Percentiles rank a stretch among this genome's conserved stretches.
These are phyloP conservation scores for Malassezia sympodialis DNA, from an alignment of 1,284 basidiomycete species.

Conservation along the genomic window DNA sequence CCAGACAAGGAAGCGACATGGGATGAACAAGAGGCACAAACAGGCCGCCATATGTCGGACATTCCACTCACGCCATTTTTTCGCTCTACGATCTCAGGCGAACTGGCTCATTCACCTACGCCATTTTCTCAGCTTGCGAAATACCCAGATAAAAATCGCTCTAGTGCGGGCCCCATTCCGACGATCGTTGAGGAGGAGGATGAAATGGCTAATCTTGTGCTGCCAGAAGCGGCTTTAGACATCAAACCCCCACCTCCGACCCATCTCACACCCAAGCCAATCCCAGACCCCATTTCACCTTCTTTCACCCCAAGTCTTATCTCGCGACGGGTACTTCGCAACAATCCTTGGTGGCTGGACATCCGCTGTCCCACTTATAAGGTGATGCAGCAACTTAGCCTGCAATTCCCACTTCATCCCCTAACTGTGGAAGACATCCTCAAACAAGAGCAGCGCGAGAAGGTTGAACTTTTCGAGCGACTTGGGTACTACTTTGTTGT, in stretches of 20 bases:
- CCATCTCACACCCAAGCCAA: background rate
- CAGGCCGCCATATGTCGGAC: constrained; percentile 40
- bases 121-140: background rate
- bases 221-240: constrained; percentile 8
- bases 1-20: background rate
- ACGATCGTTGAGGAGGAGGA: constrained; percentile 7
- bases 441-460: constrained; percentile 86
- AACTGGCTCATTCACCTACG: background rate
- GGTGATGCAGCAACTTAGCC: constrained; percentile 76
- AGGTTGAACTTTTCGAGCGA: constrained; percentile 75
- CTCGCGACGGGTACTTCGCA: background rate
- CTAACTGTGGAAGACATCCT: constrained; percentile 89
- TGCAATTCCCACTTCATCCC: constrained; percentile 82
- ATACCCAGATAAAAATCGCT: background rate
- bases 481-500: constrained; percentile 89
- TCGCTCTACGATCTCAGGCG: background rate
- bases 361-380: constrained; percentile 79
- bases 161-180: background rate
- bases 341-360: constrained; percentile 74
- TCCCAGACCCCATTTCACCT: background rate
- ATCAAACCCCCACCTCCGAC: background rate
- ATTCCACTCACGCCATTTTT: constrained; percentile 37
- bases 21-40: constrained; percentile 29
- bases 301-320: background rate
- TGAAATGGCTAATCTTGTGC: background rate